These are phyloP conservation scores for Xylaria telfairii DNA, from an alignment of 495 filamentous ascomycete species.

Conservation along the genomic window DNA sequence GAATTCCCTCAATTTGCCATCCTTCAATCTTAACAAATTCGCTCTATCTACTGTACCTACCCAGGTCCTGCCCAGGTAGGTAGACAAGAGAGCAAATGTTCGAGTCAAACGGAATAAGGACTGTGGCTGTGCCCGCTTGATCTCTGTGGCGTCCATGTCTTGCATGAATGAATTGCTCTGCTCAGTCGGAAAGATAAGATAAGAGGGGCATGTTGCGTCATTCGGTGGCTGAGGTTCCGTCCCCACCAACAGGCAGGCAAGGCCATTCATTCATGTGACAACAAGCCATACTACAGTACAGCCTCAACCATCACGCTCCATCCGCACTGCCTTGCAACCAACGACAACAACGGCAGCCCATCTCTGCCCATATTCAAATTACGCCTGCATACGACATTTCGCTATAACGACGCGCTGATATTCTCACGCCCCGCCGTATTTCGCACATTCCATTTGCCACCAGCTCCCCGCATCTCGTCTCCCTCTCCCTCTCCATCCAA, in stretches of 20 bases:
- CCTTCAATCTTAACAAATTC: background rate
- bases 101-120: no score
- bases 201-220: background rate
- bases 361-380: no score
- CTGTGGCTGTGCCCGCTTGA: background rate
- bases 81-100: no score
- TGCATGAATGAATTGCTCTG: background rate
- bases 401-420: no score
- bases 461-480: background rate
- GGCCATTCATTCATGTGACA: background rate
- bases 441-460: background rate
- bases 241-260: background rate
- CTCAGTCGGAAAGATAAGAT: background rate
- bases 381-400: background rate
- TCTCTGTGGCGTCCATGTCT: background rate
- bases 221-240: background rate
- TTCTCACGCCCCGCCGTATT: background rate
- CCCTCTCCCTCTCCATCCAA: slow-evolving; percentile 7
- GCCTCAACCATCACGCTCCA: background rate
- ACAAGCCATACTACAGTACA: no score
- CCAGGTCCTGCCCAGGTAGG: no score
- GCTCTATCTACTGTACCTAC: background rate
- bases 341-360: no score
- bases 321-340: no score
- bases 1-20: background rate